Evolutionary conservation across 176 grass and related monocot species (phyloP).

Genomic region (Avena atlantica): DNA sequence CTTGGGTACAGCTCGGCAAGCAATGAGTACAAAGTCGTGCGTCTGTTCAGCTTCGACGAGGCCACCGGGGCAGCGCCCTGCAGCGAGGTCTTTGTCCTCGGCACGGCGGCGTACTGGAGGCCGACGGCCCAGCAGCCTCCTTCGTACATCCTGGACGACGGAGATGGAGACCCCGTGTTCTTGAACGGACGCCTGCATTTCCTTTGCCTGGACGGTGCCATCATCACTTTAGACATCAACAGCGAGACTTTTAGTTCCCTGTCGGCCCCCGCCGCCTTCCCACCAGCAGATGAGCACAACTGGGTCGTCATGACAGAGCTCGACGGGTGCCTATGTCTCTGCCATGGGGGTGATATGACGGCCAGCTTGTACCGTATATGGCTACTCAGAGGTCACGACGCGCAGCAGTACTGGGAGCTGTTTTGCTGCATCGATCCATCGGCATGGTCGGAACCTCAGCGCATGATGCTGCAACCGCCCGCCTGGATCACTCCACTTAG

Average conservation of each 20-base stretch:
- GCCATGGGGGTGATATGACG: background rate
- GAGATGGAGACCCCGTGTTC: background rate
- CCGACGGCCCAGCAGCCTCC: background rate
- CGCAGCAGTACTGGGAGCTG: constrained; percentile 3
- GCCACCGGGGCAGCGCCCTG: background rate
- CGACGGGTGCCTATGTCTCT: constrained; percentile 31
- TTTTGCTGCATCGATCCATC: constrained; percentile 20
- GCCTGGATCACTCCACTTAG: constrained; percentile 2
- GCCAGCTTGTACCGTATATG: background rate
- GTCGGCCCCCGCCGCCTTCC: background rate
- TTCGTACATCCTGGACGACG: too few relatives aligned
- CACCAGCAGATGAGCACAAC: background rate
- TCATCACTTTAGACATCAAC: constrained; percentile 15
- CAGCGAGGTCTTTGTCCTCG: constrained; percentile 34
- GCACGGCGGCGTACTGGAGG: constrained; percentile 28
- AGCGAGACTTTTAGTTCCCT: constrained; percentile 28
- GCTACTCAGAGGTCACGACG: background rate
- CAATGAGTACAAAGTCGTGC: constrained; percentile 6
- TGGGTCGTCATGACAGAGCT: constrained; percentile 15
- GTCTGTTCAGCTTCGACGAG: background rate
- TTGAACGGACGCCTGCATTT: constrained; percentile 33
- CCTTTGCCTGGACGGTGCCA: background rate
- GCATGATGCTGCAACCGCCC: background rate
- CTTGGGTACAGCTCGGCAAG: constrained; percentile 22
- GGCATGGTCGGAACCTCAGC: background rate